phyloP scores from a whole-genome alignment of 2,329 filamentous ascomycete genomes.

The Aspergillus aculeatus region DNA sequence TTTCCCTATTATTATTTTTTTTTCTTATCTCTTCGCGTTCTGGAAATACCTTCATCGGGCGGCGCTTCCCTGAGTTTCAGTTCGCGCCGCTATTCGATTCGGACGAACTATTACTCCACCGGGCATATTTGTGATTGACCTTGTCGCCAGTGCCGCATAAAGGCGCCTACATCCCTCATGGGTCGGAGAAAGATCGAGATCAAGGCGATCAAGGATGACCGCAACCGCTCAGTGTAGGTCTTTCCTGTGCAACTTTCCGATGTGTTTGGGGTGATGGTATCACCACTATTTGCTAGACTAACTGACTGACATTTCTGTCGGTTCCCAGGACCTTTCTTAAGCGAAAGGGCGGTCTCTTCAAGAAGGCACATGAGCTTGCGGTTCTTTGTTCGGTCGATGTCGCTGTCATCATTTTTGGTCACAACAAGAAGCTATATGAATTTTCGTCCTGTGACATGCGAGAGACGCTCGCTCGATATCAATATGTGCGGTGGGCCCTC shows the following conservation, averaged over 20 bases:
- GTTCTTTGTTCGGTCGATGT: conserved; percentile 98
- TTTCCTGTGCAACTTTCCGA: background rate
- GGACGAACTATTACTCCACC: conserved; percentile 7
- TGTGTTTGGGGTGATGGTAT: background rate
- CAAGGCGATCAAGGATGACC: conserved; percentile 98
- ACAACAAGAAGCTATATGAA: conserved; percentile 98
- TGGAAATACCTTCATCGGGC: conserved; percentile 9
- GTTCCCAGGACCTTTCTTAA: conserved; percentile 83
- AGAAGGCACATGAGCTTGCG: conserved; percentile 97
- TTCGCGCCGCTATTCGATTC: conserved; percentile 13
- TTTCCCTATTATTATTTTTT: conserved; percentile 2
- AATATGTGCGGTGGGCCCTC: conserved; percentile 68
- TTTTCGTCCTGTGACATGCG: conserved; percentile 94
- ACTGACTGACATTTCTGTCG: background rate
- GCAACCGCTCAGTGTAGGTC: conserved; percentile 93
- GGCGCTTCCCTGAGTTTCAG: conserved; percentile 12
- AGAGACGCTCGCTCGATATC: conserved; percentile 81
- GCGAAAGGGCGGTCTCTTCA: conserved; percentile 97
- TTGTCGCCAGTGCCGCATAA: conserved; percentile 12
- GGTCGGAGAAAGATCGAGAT: conserved; percentile 99
- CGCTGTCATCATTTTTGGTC: conserved; percentile 96
- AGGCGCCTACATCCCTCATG: conserved; percentile 55
- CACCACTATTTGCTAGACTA: conserved; percentile 1
- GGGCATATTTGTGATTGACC: background rate
- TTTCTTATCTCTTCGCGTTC: conserved; percentile 14